Base-by-base conservation (phyloP, 257 asterid genomes). In the Dorcoceras hygrometricum region DNA sequence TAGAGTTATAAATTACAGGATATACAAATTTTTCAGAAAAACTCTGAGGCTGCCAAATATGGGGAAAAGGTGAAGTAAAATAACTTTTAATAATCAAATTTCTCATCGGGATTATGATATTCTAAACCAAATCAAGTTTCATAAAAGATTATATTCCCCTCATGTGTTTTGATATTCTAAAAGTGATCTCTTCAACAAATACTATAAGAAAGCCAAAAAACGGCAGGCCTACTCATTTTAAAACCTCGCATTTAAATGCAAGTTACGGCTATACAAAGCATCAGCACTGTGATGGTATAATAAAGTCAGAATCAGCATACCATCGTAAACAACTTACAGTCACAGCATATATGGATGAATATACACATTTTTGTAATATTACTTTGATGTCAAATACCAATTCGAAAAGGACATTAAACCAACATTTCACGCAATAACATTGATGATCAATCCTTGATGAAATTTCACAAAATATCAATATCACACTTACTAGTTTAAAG, bases 401-500 rank as follows among this genome's bases (percentile, higher is more conserved):
- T 20, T 65, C n/a, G 57, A 23, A 53, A 64, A 51, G 26, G 11
- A 57, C 14, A 57, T 48, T 26, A 62, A 14, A 70, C 50, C 24
- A 12, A 23, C 14, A 9, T 51, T 3, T 50, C 50, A 39, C n/a
- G n/a, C 50, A 39, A 1, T 34, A 16, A 20, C 29, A 24, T 50
- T 48, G 26, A 27, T 8, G 7, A 61, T 36, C 58, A 46, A 56
- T 70, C 24, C 23, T 51, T 4, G 6, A 36, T 66, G n/a, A 66
- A 64, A 65, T 8, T 48, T 34, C 32, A 57, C 11, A 29, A 34
- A 48, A 27, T n/a, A 31, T 34, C 55, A 57, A 31, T 6, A 32
- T 16, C 51, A 36, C 67, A 57, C 39, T 50, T 23, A 53, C 36
- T 65, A 25, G 53, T 63, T 59, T 10, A 63, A 58, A 61, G 14